Base-by-base conservation (phyloP, 192 early-diverging fungal species). In the Coemansia sp. region DNA sequence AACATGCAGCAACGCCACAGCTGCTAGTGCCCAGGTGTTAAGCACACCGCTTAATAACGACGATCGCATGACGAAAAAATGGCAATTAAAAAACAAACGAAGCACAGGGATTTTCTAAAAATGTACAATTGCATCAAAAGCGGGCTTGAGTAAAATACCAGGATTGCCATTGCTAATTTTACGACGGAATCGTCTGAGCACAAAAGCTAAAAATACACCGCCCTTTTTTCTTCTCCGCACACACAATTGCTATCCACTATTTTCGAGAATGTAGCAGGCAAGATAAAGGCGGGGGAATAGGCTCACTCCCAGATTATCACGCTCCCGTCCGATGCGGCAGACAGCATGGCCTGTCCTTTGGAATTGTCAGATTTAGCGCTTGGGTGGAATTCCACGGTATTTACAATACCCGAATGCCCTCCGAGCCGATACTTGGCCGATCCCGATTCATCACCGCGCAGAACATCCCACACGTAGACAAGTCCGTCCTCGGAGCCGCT, bases 401-500 rank as follows among this genome's bases (percentile, higher is more conserved):
- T 80, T 42, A 80, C 77, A 62, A 80, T 72, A 1, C 77, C 73
- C 8, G 59, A 23, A 34, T 80, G 77, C 1, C 77, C 77, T 6
- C 65, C 20, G 23, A 80, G 66, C 11, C 73, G 61, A 9, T 6
- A 12, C 9, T 5, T 56, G 43, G 37, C 26, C 8, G 41, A 23
- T 9, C 28, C 65, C 20, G 50, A 26, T 3, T 66, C 65, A 56
- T 39, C 58, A n/a, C 83, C 86, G 52, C 88, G 90, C 12, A 92
- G 76, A 20, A 93, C 71, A 77, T 95, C 90, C 94, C 94, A 99
- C 37, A 94, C 82, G 70, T 88, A 88, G 6, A 97, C 89, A 36
- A 73, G 78, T 10, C 94, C 93, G 69, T 97, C 94, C 68, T 99
- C 95, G 43, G 91, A 92, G 1, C 96, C 96, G 61, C 90, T 90